Evolutionary conservation across 495 filamentous ascomycete genomes (phyloP).

Genomic region (Acidiella bohemica): DNA sequence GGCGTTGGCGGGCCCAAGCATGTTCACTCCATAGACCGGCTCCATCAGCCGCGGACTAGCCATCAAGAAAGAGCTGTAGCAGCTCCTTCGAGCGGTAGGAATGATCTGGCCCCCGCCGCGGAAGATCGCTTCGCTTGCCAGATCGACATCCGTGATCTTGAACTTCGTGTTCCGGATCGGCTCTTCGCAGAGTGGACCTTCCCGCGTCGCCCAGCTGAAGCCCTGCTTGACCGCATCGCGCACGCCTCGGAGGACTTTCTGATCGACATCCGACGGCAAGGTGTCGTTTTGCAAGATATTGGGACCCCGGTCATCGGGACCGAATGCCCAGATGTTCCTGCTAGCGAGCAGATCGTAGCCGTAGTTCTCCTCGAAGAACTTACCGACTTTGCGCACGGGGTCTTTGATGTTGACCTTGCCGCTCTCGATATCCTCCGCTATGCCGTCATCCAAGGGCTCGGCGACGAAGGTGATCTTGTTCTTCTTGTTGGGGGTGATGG

Average conservation of each 20-base stretch:
- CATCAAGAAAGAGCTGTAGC: slow-evolving; percentile 93
- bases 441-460: slow-evolving; percentile 85
- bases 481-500: slow-evolving; percentile 94
- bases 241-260: slow-evolving; percentile 72
- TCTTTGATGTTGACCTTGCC: slow-evolving; percentile 85
- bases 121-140: slow-evolving; percentile 83
- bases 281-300: slow-evolving; percentile 98
- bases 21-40: slow-evolving; percentile 78
- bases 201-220: slow-evolving; percentile 87
- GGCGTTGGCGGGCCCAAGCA: slow-evolving; percentile 86
- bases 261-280: slow-evolving; percentile 77
- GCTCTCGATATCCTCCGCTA: slow-evolving; percentile 88
- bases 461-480: slow-evolving; percentile 99
- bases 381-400: slow-evolving; percentile 81
- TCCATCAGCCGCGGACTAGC: slow-evolving; percentile 93
- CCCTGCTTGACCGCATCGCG: slow-evolving; percentile 87
- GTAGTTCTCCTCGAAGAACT: slow-evolving; percentile 95
- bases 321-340: slow-evolving; percentile 96
- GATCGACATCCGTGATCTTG: slow-evolving; percentile 76
- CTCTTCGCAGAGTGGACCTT: slow-evolving; percentile 96
- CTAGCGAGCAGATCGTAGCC: slow-evolving; percentile 92
- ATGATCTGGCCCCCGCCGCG: slow-evolving; percentile 95
- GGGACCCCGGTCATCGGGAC: slow-evolving; percentile 85
- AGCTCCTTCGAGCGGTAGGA: slow-evolving; percentile 77
- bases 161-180: slow-evolving; percentile 96